Conservation (phyloP, 768 basidiomycete genomes). For the Lactifluus hygrophoroides region DNA sequence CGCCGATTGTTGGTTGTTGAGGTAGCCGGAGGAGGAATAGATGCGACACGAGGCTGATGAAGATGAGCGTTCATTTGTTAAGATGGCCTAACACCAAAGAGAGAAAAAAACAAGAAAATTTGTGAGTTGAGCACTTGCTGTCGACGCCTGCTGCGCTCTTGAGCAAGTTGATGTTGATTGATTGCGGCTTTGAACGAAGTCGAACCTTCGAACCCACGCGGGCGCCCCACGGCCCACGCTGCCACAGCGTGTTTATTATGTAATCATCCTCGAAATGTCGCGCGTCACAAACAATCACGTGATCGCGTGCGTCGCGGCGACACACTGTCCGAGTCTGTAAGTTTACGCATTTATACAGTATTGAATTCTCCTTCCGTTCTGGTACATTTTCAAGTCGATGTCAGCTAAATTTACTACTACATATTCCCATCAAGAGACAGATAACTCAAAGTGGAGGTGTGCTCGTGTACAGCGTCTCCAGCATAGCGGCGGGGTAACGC, state of each 20-base stretch:
- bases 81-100: conserved; percentile 22
- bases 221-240: neutral
- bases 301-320: conserved; percentile 1
- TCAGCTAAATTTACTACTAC: neutral
- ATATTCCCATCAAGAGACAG: neutral
- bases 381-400: neutral
- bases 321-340: too few relatives aligned
- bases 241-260: conserved; percentile 10
- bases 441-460: conserved; percentile 6
- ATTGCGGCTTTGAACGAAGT: neutral
- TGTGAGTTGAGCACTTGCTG: neutral
- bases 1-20: conserved; percentile 12
- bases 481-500: conserved; percentile 1
- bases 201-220: neutral
- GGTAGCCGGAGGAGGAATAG: conserved; percentile 18
- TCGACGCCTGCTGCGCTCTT: neutral
- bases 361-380: too few relatives aligned
- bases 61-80: conserved; percentile 17
- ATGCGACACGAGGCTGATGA: conserved; percentile 7
- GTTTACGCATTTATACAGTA: too few relatives aligned
- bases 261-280: neutral
- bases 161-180: neutral
- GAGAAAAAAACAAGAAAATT: neutral
- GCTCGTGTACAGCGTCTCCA: conserved; percentile 1
- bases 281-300: neutral